Evolutionary conservation across 352 stramenopile species (phyloP), one percentile per base, ranked within the genome.

Genomic region (Phytophthora pistaciae): DNA sequence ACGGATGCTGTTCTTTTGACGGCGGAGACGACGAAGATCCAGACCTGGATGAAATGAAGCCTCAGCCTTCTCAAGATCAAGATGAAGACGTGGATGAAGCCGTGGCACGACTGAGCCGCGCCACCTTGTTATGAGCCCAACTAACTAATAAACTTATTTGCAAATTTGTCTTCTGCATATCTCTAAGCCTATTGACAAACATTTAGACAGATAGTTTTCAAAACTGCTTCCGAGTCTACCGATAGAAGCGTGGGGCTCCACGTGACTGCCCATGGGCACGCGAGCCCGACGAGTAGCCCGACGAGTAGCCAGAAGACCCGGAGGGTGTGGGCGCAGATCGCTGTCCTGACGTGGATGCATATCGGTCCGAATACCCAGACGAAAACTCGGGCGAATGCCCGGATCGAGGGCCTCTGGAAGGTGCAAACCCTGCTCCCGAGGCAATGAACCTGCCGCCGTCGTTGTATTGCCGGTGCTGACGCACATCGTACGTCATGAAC

Each of bases 91-190:
- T 69, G 25, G 53, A 60, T 20, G 71, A 72, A 50, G 33, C 59
- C 1, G 59, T 44, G 25, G 50, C 64, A 57, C 58, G 50, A 58
- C 31, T 68, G 36, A 76, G 59, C 42, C 56, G 70, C 36, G 55
- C 66, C 31, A 54, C 72, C 13, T 64, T 72, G 54, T 60, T 72
- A 66, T 75, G 31, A 75, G 25, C 25, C 42, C 25, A 21, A 20
- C 52, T 25, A 56, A 68, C 18, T 65, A 62, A 36, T 64, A 72
- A 69, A 73, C n/a, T 68, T 65, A 74, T 66, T 78, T 78, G 66
- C 50, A 70, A 71, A 58, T 64, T 38, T n/a, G 29, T 66, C 38
- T 66, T 61, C 48, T 60, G 48, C 54, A 40, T 62, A n/a, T 71
- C 55, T 68, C 68, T 73, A 73, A 56, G 25, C 52, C 25, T 64